Percentiles rank a stretch among this genome's conserved stretches.
These are phyloP conservation scores for Cercis canadensis DNA, from an alignment of 306 rosid species.

Conservation along the genomic window DNA sequence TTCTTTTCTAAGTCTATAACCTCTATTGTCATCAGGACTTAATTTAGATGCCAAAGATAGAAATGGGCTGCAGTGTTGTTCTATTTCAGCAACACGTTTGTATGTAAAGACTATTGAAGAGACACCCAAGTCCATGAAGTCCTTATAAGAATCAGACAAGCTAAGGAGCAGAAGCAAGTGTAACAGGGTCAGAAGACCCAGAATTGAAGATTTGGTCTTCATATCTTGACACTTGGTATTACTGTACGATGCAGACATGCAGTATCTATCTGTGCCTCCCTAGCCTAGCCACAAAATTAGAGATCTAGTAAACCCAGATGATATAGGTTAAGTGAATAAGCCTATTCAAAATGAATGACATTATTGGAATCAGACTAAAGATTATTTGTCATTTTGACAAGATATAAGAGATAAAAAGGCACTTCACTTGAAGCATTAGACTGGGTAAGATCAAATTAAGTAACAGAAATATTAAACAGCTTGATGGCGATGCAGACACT, in stretches of 20 bases:
- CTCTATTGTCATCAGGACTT: slow-evolving; percentile 12
- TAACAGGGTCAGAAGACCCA: not conserved
- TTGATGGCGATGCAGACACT: too few relatives aligned
- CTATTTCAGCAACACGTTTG: slow-evolving; percentile 16
- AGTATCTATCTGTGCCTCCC: too few relatives aligned
- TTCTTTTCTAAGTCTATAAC: slow-evolving; percentile 6
- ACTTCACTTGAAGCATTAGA: too few relatives aligned
- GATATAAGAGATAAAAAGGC: too few relatives aligned
- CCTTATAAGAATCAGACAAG: slow-evolving; percentile 4
- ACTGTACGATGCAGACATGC: too few relatives aligned
- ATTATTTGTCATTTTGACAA: too few relatives aligned
- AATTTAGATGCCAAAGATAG: slow-evolving; percentile 1
- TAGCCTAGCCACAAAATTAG: not conserved
- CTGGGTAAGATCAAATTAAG: too few relatives aligned
- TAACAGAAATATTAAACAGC: too few relatives aligned
- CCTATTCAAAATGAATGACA: too few relatives aligned
- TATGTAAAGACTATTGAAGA: slow-evolving; percentile 14
- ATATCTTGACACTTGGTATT: not conserved
- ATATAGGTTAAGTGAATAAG: too few relatives aligned
- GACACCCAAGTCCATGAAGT: not conserved
- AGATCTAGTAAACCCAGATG: too few relatives aligned
- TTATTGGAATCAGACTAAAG: too few relatives aligned
- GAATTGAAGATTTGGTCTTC: slow-evolving; percentile 19
- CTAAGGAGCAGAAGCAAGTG: slow-evolving; percentile 5
- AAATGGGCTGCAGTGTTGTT: slow-evolving; percentile 23